Conservation (phyloP, 495 filamentous ascomycete species). For the Choiromyces venosus region DNA sequence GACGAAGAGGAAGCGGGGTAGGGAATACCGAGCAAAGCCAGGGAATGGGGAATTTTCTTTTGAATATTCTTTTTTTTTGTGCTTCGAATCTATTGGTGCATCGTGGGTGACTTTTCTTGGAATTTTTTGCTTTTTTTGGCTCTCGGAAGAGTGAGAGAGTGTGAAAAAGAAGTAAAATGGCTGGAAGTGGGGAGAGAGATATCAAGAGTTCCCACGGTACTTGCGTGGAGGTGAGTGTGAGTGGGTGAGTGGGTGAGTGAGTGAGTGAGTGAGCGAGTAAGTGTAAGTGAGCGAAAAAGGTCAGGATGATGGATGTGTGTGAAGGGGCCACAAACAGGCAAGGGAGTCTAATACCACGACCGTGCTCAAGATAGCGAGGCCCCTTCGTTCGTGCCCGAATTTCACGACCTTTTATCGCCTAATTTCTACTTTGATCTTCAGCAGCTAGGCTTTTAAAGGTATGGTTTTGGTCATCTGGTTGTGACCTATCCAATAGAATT, state of each 20-base stretch:
- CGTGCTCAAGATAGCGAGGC: not conserved
- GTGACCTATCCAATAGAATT: no score
- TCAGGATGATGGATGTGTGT: not conserved
- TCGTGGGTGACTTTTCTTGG: not conserved
- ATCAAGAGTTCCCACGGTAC: not conserved
- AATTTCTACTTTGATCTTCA: no score
- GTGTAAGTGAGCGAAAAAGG: not conserved
- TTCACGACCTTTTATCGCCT: no score
- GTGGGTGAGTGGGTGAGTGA: not conserved
- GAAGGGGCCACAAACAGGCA: not conserved
- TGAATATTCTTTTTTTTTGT: not conserved
- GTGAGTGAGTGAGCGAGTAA: not conserved
- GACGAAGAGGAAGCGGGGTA: slow-evolving; percentile 1
- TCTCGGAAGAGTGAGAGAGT: not conserved
- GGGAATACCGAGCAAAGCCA: not conserved
- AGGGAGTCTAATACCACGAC: not conserved
- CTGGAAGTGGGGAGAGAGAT: not conserved
- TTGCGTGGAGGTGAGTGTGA: not conserved
- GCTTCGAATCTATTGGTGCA: no score
- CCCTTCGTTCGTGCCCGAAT: no score
- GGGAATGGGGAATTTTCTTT: not conserved
- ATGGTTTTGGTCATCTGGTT: no score
- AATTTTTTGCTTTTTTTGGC: not conserved
- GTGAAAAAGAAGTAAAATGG: not conserved
- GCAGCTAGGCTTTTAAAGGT: no score